phyloP scores from a whole-genome alignment of 1,139 yeast genomes.

The Saccharomyces pastorianus region DNA sequence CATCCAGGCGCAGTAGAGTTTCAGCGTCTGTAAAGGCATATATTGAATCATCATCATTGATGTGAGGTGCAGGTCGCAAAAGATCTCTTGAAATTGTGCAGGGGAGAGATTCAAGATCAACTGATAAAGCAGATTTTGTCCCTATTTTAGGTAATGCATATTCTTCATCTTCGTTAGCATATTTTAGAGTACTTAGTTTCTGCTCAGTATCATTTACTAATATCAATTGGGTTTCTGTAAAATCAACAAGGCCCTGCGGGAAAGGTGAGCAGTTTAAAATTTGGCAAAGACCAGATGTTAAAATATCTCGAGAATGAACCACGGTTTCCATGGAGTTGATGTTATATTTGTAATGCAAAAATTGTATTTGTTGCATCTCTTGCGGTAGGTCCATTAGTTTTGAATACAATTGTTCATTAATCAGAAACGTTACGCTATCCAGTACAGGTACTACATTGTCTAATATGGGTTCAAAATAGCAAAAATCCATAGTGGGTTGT shows the following conservation, averaged over 20 bases:
- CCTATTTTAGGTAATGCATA: not conserved
- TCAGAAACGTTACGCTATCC: slow-evolving; percentile 12
- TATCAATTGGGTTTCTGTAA: slow-evolving; percentile 17
- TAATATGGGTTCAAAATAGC: slow-evolving; percentile 11
- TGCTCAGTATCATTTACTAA: slow-evolving; percentile 13
- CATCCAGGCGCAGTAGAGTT: slow-evolving; percentile 15
- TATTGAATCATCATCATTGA: slow-evolving; percentile 20
- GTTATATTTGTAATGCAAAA: slow-evolving; percentile 18
- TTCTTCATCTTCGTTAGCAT: not conserved
- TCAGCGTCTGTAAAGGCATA: slow-evolving; percentile 21
- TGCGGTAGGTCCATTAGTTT: slow-evolving; percentile 13
- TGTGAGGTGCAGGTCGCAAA: not conserved
- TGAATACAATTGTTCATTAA: slow-evolving; percentile 18
- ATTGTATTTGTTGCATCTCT: slow-evolving; percentile 15
- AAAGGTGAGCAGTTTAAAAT: slow-evolving; percentile 17
- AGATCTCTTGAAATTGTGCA: not conserved
- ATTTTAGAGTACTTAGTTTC: not conserved
- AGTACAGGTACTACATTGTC: slow-evolving; percentile 11
- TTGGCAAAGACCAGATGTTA: slow-evolving; percentile 16
- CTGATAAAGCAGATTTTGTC: not conserved
- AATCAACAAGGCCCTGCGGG: slow-evolving; percentile 18
- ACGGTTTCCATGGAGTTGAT: slow-evolving; percentile 14
- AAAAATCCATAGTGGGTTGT: slow-evolving; percentile 11
- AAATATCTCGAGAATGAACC: slow-evolving; percentile 12
- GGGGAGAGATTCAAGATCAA: slow-evolving; percentile 2